Base-by-base conservation (phyloP, 2,329 filamentous ascomycete genomes). In the Colletotrichum sojae region DNA sequence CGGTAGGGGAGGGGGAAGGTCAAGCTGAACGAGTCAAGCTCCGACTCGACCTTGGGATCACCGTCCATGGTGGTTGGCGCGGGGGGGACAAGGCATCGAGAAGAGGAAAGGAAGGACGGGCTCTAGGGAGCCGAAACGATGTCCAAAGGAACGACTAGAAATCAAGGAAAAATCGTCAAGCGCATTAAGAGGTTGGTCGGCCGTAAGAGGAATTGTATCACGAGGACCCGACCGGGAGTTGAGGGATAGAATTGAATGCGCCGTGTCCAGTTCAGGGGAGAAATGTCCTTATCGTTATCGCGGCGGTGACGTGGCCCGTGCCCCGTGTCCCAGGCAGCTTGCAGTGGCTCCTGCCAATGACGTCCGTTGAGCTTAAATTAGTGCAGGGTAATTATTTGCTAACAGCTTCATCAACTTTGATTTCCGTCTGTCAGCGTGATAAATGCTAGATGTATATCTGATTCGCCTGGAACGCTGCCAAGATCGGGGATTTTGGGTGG, bases 1-100 rank as follows among this genome's bases (percentile, higher is more conserved):
- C 95, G 91, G 80, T 95, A 97, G 51, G 96, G 95, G 70, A 98
- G 86, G 60, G 95, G 96, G 73, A 98, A 91, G 72, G 92, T 86
- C 78, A 93, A 85, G 87, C 93, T 95, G 86, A 98, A 96, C 80
- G 89, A 88, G 86, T 98, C 95, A 81, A 97, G 89, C 82, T 85
- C 82, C 70, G 85, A 79, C 82, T 92, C 91, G 75, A 92, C 90
- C 75, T 89, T 88, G 70, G 90, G 89, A 84, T 93, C 91, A 83
- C 89, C 91, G 83, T 93, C 91, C 91, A 93, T 93, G 78, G 27
- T 18, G 36, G 78, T 75, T 74, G 59, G 59, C 52, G 13, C 27
- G 63, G 31, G 40, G 57, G 56, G 54, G 63, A 61, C 60, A 52
- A 63, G 56, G 48, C 67, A 69, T 70, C 63, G 70, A 69, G 49